These are phyloP conservation scores for Verticillium longisporum DNA, from an alignment of 2,329 filamentous ascomycete genomes.

Conservation along the genomic window DNA sequence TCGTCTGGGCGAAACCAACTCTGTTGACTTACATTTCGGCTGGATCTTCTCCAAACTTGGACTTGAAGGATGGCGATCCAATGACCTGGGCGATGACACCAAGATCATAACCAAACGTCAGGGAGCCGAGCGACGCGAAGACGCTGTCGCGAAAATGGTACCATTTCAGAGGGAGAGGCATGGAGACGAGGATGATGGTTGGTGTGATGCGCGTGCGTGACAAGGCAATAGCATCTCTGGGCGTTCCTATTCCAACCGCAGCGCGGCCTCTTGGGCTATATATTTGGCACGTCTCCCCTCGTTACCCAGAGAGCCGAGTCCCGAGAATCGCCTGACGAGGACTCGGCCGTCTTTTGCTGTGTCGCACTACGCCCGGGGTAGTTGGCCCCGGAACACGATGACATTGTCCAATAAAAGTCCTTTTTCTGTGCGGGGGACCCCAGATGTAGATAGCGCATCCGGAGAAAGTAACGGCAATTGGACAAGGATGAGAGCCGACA, in stretches of 20 bases:
- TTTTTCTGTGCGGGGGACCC: not conserved
- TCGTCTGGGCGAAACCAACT: not conserved
- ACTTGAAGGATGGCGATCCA: constrained; percentile 36
- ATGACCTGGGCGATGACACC: constrained; percentile 47
- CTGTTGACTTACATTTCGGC: not conserved
- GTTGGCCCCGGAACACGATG: not conserved
- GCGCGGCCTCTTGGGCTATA: not conserved
- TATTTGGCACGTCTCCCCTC: not conserved
- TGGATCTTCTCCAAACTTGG: constrained; percentile 25
- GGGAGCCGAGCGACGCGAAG: constrained; percentile 49
- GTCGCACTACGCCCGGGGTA: not conserved
- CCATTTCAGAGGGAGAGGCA: constrained; percentile 36
- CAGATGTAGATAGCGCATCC: not conserved
- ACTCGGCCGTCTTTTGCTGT: not conserved
- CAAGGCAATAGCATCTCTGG: not conserved
- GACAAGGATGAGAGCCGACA: not conserved
- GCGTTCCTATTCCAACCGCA: not conserved
- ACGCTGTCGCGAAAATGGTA: constrained; percentile 43
- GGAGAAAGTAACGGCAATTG: not conserved
- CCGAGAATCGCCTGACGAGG: not conserved
- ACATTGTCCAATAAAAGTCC: not conserved
- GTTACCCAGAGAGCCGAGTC: not conserved
- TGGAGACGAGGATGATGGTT: constrained; percentile 10
- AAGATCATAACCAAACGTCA: constrained; percentile 49
- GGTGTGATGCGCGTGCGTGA: not conserved